Conservation (phyloP, 176 grass and related monocot species). For the Avena atlantica region DNA sequence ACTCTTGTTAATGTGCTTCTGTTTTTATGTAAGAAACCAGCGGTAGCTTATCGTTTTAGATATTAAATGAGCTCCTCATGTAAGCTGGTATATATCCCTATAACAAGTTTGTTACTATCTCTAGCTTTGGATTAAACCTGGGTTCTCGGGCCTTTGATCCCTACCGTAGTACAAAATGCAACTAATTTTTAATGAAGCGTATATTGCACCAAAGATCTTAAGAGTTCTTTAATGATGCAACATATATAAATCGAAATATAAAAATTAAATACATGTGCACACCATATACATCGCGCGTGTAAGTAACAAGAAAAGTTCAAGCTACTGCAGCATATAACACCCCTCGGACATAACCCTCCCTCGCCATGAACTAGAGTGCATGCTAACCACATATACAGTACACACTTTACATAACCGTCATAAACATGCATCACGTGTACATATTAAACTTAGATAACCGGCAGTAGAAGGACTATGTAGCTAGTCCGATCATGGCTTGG, state of each 20-base stretch:
- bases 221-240: no score
- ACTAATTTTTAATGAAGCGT: background rate
- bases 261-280: background rate
- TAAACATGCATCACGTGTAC: background rate
- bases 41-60: background rate
- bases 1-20: background rate
- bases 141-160: background rate
- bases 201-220: background rate
- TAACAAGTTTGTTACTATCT: background rate
- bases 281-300: background rate
- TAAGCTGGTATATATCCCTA: background rate
- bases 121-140: background rate
- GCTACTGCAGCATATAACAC: background rate
- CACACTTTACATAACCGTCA: background rate
- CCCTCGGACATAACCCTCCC: background rate
- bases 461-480: background rate
- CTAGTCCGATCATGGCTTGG: constrained; percentile 29
- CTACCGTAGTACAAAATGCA: background rate
- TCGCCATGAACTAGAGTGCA: background rate
- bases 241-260: background rate
- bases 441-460: background rate
- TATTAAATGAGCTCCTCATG: background rate
- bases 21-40: background rate
- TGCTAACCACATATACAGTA: background rate
- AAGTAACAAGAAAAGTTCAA: background rate